These are phyloP conservation scores for Verticillium klebahnii DNA, from an alignment of 2,329 filamentous ascomycete species.

Conservation along the genomic window DNA sequence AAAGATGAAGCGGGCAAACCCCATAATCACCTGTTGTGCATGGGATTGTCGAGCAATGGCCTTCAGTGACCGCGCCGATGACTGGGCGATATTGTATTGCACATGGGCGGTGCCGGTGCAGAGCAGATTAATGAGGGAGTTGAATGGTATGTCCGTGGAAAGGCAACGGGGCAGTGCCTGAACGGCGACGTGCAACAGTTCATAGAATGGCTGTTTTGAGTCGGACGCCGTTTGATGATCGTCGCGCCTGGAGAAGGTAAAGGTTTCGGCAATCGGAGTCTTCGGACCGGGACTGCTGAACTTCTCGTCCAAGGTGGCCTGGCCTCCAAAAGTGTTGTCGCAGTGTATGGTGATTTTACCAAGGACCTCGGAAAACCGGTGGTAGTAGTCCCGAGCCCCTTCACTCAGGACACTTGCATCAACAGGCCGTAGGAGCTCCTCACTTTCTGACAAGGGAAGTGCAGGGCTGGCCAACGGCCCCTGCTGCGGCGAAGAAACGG, in stretches of 20 bases:
- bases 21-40: conserved; percentile 92
- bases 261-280: conserved; percentile 90
- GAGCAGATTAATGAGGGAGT: conserved; percentile 86
- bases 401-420: conserved; percentile 64
- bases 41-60: conserved; percentile 91
- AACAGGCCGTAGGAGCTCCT: conserved; percentile 63
- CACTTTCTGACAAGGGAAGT: conserved; percentile 40
- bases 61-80: conserved; percentile 88
- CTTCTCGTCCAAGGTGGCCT: conserved; percentile 92
- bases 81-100: conserved; percentile 84
- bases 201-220: conserved; percentile 91
- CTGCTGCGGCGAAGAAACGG: conserved; percentile 33
- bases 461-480: conserved; percentile 18
- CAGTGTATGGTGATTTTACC: conserved; percentile 96
- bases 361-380: conserved; percentile 88
- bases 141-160: conserved; percentile 86
- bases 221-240: conserved; percentile 69
- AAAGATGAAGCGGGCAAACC: conserved; percentile 96
- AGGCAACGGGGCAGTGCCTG: conserved; percentile 93
- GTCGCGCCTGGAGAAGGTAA: conserved; percentile 82
- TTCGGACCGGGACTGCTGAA: conserved; percentile 84
- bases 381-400: conserved; percentile 77
- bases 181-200: conserved; percentile 89
- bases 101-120: conserved; percentile 97
- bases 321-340: conserved; percentile 94